Conservation (phyloP, 2,329 filamentous ascomycete genomes). For the Arthrobotrys iridis region DNA sequence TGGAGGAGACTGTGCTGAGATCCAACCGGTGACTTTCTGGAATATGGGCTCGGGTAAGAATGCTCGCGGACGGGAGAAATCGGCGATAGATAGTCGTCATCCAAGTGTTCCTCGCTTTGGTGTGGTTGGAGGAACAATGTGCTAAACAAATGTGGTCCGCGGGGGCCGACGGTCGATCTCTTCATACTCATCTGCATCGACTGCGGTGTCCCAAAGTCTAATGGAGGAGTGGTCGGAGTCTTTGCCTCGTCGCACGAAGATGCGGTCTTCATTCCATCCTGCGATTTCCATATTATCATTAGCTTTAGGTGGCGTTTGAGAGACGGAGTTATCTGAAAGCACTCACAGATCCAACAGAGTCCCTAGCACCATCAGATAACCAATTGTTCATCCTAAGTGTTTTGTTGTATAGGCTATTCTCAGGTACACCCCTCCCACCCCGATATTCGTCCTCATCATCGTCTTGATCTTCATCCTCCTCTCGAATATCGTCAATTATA, state of each 20-base stretch:
- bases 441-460: slow-evolving; percentile 54
- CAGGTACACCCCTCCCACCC: slow-evolving; percentile 55
- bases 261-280: slow-evolving; percentile 81
- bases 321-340: slow-evolving; percentile 32
- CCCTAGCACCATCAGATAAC: slow-evolving; percentile 58
- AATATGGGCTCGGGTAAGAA: slow-evolving; percentile 63
- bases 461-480: slow-evolving; percentile 49
- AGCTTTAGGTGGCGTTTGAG: background rate
- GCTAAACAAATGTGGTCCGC: slow-evolving; percentile 86
- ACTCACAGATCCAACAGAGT: slow-evolving; percentile 57
- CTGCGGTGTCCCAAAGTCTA: slow-evolving; percentile 61
- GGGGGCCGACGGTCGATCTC: slow-evolving; percentile 69
- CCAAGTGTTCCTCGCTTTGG: slow-evolving; percentile 66
- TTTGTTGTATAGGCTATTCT: slow-evolving; percentile 56
- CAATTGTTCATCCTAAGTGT: slow-evolving; percentile 57
- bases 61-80: slow-evolving; percentile 68
- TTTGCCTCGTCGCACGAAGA: slow-evolving; percentile 86
- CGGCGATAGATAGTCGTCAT: slow-evolving; percentile 63
- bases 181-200: slow-evolving; percentile 68
- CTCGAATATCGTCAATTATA: slow-evolving; percentile 53
- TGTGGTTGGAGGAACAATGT: slow-evolving; percentile 71
- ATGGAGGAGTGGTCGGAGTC: slow-evolving; percentile 73
- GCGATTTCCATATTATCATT: slow-evolving; percentile 56
- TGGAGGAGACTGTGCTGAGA: slow-evolving; percentile 62
- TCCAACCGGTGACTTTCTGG: slow-evolving; percentile 61